Conservation (phyloP, 805 yeast genomes). For the Zygoascus ofunaensis region DNA sequence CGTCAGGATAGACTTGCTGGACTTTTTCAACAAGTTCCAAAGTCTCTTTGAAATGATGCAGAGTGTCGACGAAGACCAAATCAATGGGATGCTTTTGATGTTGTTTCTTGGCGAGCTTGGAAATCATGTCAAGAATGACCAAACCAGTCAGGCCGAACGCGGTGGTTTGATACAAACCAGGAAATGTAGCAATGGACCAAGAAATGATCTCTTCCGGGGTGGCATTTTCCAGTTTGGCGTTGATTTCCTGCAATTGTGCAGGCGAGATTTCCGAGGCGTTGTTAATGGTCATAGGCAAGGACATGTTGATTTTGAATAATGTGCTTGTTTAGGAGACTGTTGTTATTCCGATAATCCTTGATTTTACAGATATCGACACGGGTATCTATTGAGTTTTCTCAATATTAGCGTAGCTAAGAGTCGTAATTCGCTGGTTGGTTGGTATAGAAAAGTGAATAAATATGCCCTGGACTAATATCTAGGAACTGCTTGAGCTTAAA, state of each 20-base stretch:
- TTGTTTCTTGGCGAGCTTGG: conserved; percentile 35
- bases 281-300: not conserved
- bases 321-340: no score
- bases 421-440: no score
- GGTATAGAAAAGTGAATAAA: no score
- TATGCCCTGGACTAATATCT: no score
- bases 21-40: conserved; percentile 58
- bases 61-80: conserved; percentile 77
- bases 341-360: no score
- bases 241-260: conserved; percentile 54
- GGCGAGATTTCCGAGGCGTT: not conserved
- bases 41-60: conserved; percentile 94
- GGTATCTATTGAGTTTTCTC: no score
- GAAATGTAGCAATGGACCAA: conserved; percentile 82
- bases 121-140: conserved; percentile 75
- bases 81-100: conserved; percentile 41
- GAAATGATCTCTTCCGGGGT: conserved; percentile 63
- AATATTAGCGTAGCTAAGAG: no score
- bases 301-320: not conserved
- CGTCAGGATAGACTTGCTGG: conserved; percentile 44
- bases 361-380: no score
- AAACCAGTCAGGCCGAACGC: conserved; percentile 93
- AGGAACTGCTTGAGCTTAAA: no score
- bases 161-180: conserved; percentile 78
- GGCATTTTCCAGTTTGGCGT: conserved; percentile 44